Evolutionary conservation across 1,284 basidiomycete genomes (phyloP).

Genomic region (Thecaphora thlaspeos): DNA sequence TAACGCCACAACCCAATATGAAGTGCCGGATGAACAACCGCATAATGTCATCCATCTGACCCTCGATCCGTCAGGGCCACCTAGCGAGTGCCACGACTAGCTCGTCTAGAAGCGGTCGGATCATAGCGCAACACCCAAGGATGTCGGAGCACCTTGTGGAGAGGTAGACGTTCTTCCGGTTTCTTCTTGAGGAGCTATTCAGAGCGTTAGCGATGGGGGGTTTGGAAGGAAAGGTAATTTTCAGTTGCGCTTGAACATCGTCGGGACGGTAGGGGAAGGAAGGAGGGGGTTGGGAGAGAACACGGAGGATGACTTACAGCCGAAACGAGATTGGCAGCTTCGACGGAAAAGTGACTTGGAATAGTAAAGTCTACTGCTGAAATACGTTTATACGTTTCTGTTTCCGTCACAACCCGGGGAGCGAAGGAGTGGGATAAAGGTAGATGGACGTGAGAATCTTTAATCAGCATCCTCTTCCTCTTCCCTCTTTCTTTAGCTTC

Average conservation of each 20-base stretch:
- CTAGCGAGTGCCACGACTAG: conserved; percentile 21
- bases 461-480: too few species aligned
- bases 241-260: background rate
- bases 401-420: conserved; percentile 1
- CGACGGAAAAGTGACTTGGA: conserved; percentile 39
- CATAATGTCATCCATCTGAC: too few species aligned
- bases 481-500: too few species aligned
- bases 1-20: too few species aligned
- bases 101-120: conserved; percentile 42
- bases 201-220: conserved; percentile 1
- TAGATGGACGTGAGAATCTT: too few species aligned
- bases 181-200: conserved; percentile 82
- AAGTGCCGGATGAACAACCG: too few species aligned
- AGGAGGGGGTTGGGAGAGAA: background rate
- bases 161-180: conserved; percentile 76
- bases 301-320: conserved; percentile 14
- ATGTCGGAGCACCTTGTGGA: conserved; percentile 77
- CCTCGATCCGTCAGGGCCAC: too few species aligned
- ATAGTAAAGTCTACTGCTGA: conserved; percentile 47
- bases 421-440: too few species aligned
- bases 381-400: conserved; percentile 48
- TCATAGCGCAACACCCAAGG: conserved; percentile 88
- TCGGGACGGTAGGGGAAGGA: background rate
- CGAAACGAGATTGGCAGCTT: conserved; percentile 43
- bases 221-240: background rate